Evolutionary conservation across 768 basidiomycete species (phyloP).

Genomic region (Boletus subparvulus): DNA sequence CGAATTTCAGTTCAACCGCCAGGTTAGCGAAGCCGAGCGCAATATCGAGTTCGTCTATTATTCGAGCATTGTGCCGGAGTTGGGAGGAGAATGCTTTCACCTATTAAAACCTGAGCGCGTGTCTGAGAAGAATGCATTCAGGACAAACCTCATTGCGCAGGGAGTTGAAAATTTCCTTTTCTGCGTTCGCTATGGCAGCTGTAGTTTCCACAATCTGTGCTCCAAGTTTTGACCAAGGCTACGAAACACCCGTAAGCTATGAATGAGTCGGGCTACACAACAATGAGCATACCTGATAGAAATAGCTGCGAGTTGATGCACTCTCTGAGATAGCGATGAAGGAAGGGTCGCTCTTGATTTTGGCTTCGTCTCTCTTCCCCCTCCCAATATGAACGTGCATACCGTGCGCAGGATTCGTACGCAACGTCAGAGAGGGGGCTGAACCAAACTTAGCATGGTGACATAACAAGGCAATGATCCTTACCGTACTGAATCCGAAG

Average conservation of each 20-base stretch:
- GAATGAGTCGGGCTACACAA: background rate
- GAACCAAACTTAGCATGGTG: conserved; percentile 9
- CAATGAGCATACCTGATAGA: conserved; percentile 50
- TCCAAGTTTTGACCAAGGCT: conserved; percentile 82
- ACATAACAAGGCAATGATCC: conserved; percentile 5
- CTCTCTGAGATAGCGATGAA: conserved; percentile 65
- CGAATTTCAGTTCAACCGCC: conserved; percentile 75
- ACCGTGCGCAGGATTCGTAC: conserved; percentile 65
- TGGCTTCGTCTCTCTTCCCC: conserved; percentile 58
- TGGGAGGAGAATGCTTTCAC: conserved; percentile 55
- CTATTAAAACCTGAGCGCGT: conserved; percentile 38
- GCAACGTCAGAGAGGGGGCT: conserved; percentile 77
- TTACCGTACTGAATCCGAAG: conserved; percentile 58
- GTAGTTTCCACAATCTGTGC: conserved; percentile 60
- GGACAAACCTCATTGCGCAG: conserved; percentile 62
- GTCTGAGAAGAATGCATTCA: background rate
- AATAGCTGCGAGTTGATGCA: conserved; percentile 65
- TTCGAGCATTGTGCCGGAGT: conserved; percentile 71
- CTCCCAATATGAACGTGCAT: conserved; percentile 73
- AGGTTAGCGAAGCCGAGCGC: conserved; percentile 76
- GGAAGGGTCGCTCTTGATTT: conserved; percentile 43
- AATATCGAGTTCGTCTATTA: conserved; percentile 88
- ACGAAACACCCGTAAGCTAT: background rate
- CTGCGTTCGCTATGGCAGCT: conserved; percentile 50
- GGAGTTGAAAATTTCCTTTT: conserved; percentile 70